These are phyloP conservation scores for Alliaria petiolata DNA, from an alignment of 345 rosid species.

Conservation along the genomic window DNA sequence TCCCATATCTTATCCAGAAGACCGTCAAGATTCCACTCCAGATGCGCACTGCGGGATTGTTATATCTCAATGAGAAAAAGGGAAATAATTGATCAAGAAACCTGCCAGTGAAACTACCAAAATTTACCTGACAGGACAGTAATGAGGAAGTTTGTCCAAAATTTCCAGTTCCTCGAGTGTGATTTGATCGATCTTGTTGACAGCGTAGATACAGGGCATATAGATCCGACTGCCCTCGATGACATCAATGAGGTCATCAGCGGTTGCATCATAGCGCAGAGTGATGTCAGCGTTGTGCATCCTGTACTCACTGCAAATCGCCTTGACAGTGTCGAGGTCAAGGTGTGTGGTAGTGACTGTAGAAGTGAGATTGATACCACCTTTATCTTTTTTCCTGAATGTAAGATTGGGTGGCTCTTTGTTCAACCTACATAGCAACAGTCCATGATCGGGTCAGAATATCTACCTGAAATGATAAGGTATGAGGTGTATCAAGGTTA, in stretches of 20 bases:
- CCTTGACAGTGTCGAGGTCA: slow-evolving; percentile 94
- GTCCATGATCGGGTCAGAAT: background rate
- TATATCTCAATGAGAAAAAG: background rate
- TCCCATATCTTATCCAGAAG: slow-evolving; percentile 93
- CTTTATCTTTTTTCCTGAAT: slow-evolving; percentile 97
- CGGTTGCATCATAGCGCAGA: slow-evolving; percentile 88
- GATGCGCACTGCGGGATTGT: slow-evolving; percentile 62
- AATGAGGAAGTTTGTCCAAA: slow-evolving; percentile 96
- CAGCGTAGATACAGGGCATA: slow-evolving; percentile 93
- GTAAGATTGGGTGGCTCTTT: slow-evolving; percentile 97
- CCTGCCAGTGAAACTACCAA: background rate
- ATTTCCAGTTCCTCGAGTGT: slow-evolving; percentile 93
- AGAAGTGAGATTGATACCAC: slow-evolving; percentile 89
- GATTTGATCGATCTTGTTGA: slow-evolving; percentile 97
- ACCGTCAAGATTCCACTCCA: slow-evolving; percentile 98
- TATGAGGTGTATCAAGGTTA: background rate
- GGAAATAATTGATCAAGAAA: background rate
- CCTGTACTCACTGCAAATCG: slow-evolving; percentile 95
- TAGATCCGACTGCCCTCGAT: slow-evolving; percentile 96
- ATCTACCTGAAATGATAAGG: background rate
- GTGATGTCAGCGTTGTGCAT: slow-evolving; percentile 97
- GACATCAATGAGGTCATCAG: slow-evolving; percentile 98
- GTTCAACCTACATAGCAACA: slow-evolving; percentile 66
- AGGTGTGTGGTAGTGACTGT: slow-evolving; percentile 82
- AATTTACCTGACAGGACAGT: slow-evolving; percentile 89